A percentile compares a stretch with the other conserved stretches of the same genome.
phyloP scores from a whole-genome alignment of 2,329 filamentous ascomycete species.

The Eutypa lata region DNA sequence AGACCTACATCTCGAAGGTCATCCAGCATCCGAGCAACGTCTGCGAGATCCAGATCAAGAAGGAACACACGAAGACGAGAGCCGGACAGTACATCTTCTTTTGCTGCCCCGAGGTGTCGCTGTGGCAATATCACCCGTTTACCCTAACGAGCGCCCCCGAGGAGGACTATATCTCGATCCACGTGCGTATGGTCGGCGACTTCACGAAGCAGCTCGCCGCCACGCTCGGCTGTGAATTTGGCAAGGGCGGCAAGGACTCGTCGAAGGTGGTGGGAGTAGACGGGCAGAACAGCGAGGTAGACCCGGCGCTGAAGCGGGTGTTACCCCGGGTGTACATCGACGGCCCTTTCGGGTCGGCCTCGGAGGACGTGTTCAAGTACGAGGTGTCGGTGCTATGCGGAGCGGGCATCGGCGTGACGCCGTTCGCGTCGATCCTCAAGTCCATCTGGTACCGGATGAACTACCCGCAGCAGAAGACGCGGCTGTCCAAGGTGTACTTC shows the following conservation, averaged over 20 bases:
- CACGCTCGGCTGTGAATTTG: slow-evolving; percentile 73
- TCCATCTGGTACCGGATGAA: slow-evolving; percentile 94
- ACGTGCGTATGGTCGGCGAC: slow-evolving; percentile 79
- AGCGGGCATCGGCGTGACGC: slow-evolving; percentile 82
- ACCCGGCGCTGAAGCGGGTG: slow-evolving; percentile 68
- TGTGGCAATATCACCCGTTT: slow-evolving; percentile 89
- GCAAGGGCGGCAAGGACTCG: slow-evolving; percentile 49
- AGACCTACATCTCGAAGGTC: slow-evolving; percentile 84
- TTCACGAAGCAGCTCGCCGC: slow-evolving; percentile 70
- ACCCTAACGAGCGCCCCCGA: slow-evolving; percentile 83
- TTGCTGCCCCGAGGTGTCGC: slow-evolving; percentile 79
- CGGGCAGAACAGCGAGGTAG: slow-evolving; percentile 55
- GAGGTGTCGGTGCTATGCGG: slow-evolving; percentile 77
- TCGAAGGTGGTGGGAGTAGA: slow-evolving; percentile 70
- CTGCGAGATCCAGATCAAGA: slow-evolving; percentile 89
- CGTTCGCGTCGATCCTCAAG: slow-evolving; percentile 83
- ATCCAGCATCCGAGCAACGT: slow-evolving; percentile 87
- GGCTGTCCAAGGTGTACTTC: slow-evolving; percentile 84
- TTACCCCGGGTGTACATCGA: slow-evolving; percentile 80
- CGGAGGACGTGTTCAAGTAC: slow-evolving; percentile 88
- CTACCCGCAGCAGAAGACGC: slow-evolving; percentile 75
- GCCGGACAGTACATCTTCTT: slow-evolving; percentile 88
- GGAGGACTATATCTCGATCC: slow-evolving; percentile 86
- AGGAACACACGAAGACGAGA: slow-evolving; percentile 76
- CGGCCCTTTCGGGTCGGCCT: slow-evolving; percentile 81